A percentile compares a stretch with the other conserved stretches of the same genome.
Conservation (phyloP, 1,139 yeast genomes). For the Geotrichum fermentans region DNA sequence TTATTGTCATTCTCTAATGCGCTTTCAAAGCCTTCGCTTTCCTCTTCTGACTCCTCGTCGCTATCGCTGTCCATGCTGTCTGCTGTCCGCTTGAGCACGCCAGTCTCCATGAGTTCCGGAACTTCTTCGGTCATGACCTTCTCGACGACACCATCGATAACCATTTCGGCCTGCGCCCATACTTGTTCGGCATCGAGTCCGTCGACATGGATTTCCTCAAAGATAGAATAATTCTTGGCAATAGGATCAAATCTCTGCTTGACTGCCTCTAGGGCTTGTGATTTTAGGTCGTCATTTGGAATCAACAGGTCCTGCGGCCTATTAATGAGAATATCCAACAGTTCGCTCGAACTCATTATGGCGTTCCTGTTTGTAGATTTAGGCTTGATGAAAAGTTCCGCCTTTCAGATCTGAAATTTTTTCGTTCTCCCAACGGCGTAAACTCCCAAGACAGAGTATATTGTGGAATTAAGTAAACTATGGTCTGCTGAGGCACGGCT, state of each 20-base stretch:
- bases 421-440: constrained; percentile 14
- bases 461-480: not conserved
- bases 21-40: constrained; percentile 21
- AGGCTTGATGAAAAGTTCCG: not conserved
- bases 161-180: constrained; percentile 87
- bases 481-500: not conserved
- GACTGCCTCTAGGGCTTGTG: constrained; percentile 41
- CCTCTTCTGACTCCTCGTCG: constrained; percentile 26
- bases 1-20: constrained; percentile 23
- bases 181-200: constrained; percentile 90
- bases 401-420: constrained; percentile 4
- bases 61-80: constrained; percentile 24
- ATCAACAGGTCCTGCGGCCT: constrained; percentile 33
- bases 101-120: constrained; percentile 22
- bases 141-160: constrained; percentile 65
- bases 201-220: constrained; percentile 77
- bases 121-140: constrained; percentile 42
- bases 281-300: constrained; percentile 28
- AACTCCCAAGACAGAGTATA: constrained; percentile 6
- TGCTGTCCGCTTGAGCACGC: constrained; percentile 24
- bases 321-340: constrained; percentile 23
- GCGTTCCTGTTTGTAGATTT: not conserved
- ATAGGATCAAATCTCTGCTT: constrained; percentile 63
- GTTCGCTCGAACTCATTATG: constrained; percentile 11
- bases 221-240: constrained; percentile 56